Evolutionary conservation across 208 protist genomes (phyloP).

Genomic region (Trypanosoma conorhini): DNA sequence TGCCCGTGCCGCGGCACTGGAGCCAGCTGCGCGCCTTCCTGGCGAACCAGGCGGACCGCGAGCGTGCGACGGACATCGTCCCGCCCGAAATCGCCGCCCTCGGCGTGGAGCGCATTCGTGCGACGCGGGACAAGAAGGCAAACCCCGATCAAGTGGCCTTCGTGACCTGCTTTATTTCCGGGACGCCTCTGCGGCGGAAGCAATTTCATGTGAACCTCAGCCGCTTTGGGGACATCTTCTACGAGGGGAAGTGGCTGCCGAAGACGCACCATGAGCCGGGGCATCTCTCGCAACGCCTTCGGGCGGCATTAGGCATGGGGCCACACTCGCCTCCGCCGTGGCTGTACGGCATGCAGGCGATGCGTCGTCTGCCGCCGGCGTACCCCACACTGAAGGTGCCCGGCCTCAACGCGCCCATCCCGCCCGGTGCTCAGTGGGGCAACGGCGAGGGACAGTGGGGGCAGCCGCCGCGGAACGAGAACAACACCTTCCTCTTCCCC

Average conservation of each 20-base stretch:
- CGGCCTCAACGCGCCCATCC: conserved; percentile 99
- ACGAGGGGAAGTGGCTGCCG: conserved; percentile 97
- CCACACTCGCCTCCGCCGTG: conserved; percentile 96
- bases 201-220: conserved; percentile 87
- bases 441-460: conserved; percentile 97
- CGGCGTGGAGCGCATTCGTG: conserved; percentile 95
- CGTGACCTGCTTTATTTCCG: conserved; percentile 98
- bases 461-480: conserved; percentile 90
- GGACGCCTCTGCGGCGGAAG: conserved; percentile 94
- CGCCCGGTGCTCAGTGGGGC: conserved; percentile 95
- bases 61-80: conserved; percentile 95
- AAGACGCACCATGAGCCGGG: conserved; percentile 79
- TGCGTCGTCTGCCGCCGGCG: conserved; percentile 97
- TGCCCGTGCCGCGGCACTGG: conserved; percentile 99
- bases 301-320: conserved; percentile 97
- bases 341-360: conserved; percentile 99
- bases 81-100: conserved; percentile 93
- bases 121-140: conserved; percentile 97
- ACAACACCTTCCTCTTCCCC: conserved; percentile 83
- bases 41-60: conserved; percentile 93
- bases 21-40: conserved; percentile 98
- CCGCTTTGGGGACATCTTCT: conserved; percentile 96
- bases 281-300: conserved; percentile 90
- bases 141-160: conserved; percentile 96
- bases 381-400: conserved; percentile 98